Evolutionary conservation across 306 rosid genomes (phyloP).

Genomic region (Sicyos baderoa): DNA sequence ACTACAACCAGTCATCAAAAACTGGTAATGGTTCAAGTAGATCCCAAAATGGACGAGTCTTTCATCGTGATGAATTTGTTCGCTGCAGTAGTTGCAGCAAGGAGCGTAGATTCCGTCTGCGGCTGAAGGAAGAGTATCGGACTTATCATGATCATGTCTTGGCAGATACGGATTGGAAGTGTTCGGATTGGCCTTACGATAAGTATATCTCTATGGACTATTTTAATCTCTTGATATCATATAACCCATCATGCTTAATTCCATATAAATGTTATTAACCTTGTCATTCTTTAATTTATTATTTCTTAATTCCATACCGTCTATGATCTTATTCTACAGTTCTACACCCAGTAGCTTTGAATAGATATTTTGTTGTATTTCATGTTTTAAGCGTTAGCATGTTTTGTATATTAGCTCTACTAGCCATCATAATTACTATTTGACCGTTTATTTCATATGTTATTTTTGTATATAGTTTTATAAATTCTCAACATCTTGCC

Average conservation of each 20-base stretch:
- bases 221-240: neutral
- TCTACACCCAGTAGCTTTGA: neutral
- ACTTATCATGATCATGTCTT: too few species aligned
- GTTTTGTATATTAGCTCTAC: neutral
- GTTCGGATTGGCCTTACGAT: too few species aligned
- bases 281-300: neutral
- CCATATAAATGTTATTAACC: neutral
- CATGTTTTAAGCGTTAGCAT: too few species aligned
- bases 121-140: too few species aligned
- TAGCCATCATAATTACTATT: neutral
- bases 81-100: constrained; percentile 63
- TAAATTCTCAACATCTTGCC: neutral
- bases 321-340: too few species aligned
- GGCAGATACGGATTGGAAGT: too few species aligned
- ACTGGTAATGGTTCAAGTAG: constrained; percentile 54
- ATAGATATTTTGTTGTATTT: neutral
- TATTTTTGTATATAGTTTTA: neutral
- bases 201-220: too few species aligned
- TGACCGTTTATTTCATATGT: neutral
- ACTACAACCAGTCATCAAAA: constrained; percentile 70
- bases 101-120: too few species aligned
- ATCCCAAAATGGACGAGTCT: constrained; percentile 56
- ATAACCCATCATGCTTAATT: neutral
- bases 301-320: neutral
- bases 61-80: constrained; percentile 87